Conservation (phyloP, 441 rosid genomes). For the Erysimum pusillum region DNA sequence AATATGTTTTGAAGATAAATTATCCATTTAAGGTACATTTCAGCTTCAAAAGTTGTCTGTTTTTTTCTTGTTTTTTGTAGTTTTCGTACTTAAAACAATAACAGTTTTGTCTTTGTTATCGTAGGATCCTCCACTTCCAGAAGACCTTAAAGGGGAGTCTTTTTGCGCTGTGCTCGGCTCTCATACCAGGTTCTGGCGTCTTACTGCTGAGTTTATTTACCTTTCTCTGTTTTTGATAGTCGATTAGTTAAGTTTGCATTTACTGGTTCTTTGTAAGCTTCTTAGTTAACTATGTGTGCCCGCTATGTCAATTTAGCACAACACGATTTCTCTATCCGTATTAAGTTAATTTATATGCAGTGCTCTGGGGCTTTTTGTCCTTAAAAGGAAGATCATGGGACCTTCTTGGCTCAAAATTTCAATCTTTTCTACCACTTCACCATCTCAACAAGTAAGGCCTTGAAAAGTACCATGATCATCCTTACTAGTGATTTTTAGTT, state of each 20-base stretch:
- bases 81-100: not conserved
- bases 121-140: conserved; percentile 92
- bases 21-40: conserved; percentile 87
- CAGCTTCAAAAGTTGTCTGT: conserved; percentile 7
- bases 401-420: conserved; percentile 94
- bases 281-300: conserved; percentile 8
- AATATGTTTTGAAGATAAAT: conserved; percentile 84
- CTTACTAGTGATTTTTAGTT: conserved; percentile 2
- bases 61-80: not conserved
- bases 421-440: conserved; percentile 70
- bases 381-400: conserved; percentile 89
- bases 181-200: conserved; percentile 74
- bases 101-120: conserved; percentile 26
- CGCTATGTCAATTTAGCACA: conserved; percentile 8
- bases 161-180: conserved; percentile 88
- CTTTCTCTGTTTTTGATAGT: conserved; percentile 24
- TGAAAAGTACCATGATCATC: not conserved
- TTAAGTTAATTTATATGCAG: conserved; percentile 57
- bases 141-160: conserved; percentile 84
- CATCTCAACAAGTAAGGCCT: conserved; percentile 77
- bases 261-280: conserved; percentile 20
- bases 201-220: conserved; percentile 38
- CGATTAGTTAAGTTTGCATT: conserved; percentile 27
- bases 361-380: conserved; percentile 94
- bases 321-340: conserved; percentile 2